phyloP scores from a whole-genome alignment of 2,329 filamentous ascomycete species.

The Aureobasidium sp. region DNA sequence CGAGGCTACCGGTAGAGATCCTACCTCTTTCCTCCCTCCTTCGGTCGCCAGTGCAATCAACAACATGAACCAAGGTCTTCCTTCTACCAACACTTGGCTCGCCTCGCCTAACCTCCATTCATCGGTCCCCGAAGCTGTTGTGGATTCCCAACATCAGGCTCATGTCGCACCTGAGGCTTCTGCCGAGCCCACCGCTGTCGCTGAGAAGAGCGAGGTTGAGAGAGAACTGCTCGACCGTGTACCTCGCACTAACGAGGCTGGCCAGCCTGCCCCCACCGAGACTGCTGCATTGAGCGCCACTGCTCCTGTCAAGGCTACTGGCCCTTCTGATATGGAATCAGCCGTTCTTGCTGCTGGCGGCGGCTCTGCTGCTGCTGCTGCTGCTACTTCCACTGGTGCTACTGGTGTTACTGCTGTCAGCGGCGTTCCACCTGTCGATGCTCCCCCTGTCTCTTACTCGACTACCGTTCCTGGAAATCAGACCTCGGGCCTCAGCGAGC shows the following conservation, averaged over 20 bases:
- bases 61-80: constrained; percentile 24
- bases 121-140: constrained; percentile 56
- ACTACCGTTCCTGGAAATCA: constrained; percentile 13
- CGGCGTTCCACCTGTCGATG: constrained; percentile 3
- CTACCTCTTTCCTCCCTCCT: constrained; percentile 26
- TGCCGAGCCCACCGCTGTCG: constrained; percentile 56
- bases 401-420: constrained; percentile 10
- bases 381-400: not conserved
- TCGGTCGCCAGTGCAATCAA: constrained; percentile 42
- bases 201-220: constrained; percentile 65
- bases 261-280: constrained; percentile 38
- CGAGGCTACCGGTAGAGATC: constrained; percentile 37
- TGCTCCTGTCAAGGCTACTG: constrained; percentile 23
- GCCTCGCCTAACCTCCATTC: constrained; percentile 23
- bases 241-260: constrained; percentile 33
- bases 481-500: constrained; percentile 21
- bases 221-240: constrained; percentile 61
- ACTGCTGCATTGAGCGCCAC: constrained; percentile 31
- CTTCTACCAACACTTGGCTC: constrained; percentile 21
- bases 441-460: not conserved
- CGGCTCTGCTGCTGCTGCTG: not conserved
- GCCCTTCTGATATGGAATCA: not conserved
- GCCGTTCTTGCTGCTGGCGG: constrained; percentile 1
- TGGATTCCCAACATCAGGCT: constrained; percentile 64
- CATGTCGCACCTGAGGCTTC: constrained; percentile 57